Base-by-base conservation (phyloP, 768 basidiomycete genomes). In the Xanthoconium stramineum region DNA sequence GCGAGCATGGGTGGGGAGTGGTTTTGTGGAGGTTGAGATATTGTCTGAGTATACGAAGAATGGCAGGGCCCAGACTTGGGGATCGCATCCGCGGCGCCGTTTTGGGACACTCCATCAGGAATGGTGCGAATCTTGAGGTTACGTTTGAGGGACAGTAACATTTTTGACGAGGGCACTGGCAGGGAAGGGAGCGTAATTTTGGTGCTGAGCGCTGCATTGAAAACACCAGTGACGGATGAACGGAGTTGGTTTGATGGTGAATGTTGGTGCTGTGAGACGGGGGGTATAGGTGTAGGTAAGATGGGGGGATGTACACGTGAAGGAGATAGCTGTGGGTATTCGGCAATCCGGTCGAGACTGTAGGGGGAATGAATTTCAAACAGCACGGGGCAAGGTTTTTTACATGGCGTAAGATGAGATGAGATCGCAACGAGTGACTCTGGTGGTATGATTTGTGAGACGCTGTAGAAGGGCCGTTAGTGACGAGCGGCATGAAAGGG, bases 361-460 rank as follows among this genome's bases (percentile, higher is more conserved):
- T 68, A 67, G 24, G 72, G 56, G 4, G 62, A 58, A 6, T 73
- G 68, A 5, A 77, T 57, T 13, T 74, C 67, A 55, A 78, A 77
- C 52, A 79, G 58, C 61, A 73, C 61, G 1, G 72, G 66, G 37
- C 47, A 66, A 1, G 66, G 59, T 10, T 49, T 28, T 48, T 48
- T 58, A 15, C 54, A 67, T 0, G 52, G 61, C 4, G 57, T 57
- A 7, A 74, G 64, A 52, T 75, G 73, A 0, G 75, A 68, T 1
- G 78, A 73, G 17, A 85, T 70, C 36, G 76, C 58, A 10, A 75
- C 57, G 17, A 84, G 62, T 7, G 78, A 69, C 50, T 83, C 80
- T 8, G 74, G 70, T 2, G 84, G 83, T 65, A 86, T 74, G 45
- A 86, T 75, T n/a, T 75, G 72, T 0, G 84, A 85, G 39, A 84